Evolutionary conservation across 345 rosid species (phyloP), one percentile per base, ranked within the genome.

Genomic region (Eucalyptus sp.): DNA sequence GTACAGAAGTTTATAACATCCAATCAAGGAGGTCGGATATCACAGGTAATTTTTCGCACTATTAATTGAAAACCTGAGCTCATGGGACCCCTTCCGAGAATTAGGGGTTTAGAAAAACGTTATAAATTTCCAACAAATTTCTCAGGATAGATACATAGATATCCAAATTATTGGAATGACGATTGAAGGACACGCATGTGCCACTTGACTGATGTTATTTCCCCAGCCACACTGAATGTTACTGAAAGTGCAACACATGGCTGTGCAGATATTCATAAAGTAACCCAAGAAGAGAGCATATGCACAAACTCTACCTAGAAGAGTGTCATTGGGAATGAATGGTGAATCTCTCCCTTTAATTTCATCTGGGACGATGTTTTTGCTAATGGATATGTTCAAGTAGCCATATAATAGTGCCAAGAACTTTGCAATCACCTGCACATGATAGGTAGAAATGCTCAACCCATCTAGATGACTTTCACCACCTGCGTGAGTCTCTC

Each of bases 341-440:
- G 99, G 89, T 95, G 98, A 88, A 98, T 93, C 89, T 96, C 98
- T 94, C 44, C 99, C 99, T 93, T 98, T 98, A 90, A 95, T 91
- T 88, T 91, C 97, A 92, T 97, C 98, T 1, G 99, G 99, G 81
- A 98, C 97, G 50, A 95, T 90, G 87, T 90, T 91, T 58, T 88
- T 94, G 66, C 93, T 98, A 83, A 95, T 95, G 24, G 99, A 98
- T 92, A 98, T 95, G 86, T 95, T 95, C 90, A 98, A 90, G 91
- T 96, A 97, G 87, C 98, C 94, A 90, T 96, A 98, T 95, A 98
- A 80, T 93, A 98, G 94, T 81, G 96, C 96, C 95, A 98, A 89
- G 91, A 98, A 97, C 91, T 96, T 98, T 44, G 99, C 99, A 92
- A 98, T 95, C 86, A 96, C 99, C 99, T 98, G 94, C 89, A 94